Percentiles rank a stretch among this genome's conserved stretches.
Evolutionary conservation across 2,329 filamentous ascomycete species (phyloP).

Genomic region (Trichoderma afroharzianum): DNA sequence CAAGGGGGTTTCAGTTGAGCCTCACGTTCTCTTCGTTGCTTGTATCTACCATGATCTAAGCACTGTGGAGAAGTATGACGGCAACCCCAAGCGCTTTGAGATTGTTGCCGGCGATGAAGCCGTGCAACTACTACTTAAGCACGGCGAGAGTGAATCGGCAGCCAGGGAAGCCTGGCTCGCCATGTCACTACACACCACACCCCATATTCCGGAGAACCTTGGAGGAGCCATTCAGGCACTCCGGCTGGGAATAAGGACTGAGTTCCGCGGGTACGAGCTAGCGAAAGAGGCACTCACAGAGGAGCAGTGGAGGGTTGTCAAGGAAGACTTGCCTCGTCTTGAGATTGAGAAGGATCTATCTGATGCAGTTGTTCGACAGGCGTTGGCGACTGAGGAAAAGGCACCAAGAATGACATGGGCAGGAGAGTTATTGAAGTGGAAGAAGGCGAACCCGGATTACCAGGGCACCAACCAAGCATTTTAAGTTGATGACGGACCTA

Average conservation of each 20-base stretch:
- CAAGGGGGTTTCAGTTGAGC: background rate
- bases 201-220: conserved; percentile 3
- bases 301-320: background rate
- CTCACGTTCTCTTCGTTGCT: conserved; percentile 14
- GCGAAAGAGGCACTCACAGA: background rate
- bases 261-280: background rate
- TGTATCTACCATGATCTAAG: conserved; percentile 15
- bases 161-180: conserved; percentile 10
- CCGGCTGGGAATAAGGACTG: conserved; percentile 1
- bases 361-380: conserved; percentile 5
- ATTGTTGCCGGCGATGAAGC: conserved; percentile 2
- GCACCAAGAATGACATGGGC: conserved; percentile 7
- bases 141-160: background rate
- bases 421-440: background rate
- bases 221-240: conserved; percentile 8
- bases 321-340: conserved; percentile 11
- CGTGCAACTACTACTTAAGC: background rate
- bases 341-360: conserved; percentile 8
- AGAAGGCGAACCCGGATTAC: conserved; percentile 8
- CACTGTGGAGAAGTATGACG: conserved; percentile 4
- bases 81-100: conserved; percentile 10
- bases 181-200: conserved; percentile 11
- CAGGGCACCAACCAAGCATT: conserved; percentile 4
- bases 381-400: background rate
- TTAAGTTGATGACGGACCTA: background rate